phyloP scores from a whole-genome alignment of 2,329 filamentous ascomycete genomes.

The Colletotrichum tamarilloi region DNA sequence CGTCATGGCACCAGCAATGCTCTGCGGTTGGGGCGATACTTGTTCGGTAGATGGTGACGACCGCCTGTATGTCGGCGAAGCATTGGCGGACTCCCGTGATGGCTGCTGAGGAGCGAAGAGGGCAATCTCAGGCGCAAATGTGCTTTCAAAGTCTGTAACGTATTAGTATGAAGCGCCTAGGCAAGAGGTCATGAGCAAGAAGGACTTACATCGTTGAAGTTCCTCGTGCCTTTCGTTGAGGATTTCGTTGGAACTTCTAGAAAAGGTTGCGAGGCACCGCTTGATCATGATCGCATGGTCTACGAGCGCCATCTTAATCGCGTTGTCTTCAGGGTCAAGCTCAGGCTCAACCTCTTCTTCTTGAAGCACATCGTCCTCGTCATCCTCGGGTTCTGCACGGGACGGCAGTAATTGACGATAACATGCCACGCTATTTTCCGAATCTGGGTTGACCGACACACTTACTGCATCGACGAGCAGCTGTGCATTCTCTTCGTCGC shows the following conservation, averaged over 20 bases:
- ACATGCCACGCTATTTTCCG: constrained; percentile 80
- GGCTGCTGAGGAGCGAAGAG: constrained; percentile 67
- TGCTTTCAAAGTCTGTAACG: constrained; percentile 66
- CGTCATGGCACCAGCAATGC: constrained; percentile 47
- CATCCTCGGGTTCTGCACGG: constrained; percentile 51
- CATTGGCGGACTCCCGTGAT: constrained; percentile 52
- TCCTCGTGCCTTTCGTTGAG: constrained; percentile 68
- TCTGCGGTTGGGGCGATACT: constrained; percentile 43
- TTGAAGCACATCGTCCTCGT: constrained; percentile 45
- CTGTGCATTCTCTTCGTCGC: constrained; percentile 76
- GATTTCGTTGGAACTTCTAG: constrained; percentile 70
- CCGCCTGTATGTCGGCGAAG: constrained; percentile 60
- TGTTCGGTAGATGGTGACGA: constrained; percentile 58
- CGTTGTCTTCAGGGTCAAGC: constrained; percentile 74
- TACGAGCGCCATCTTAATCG: constrained; percentile 85
- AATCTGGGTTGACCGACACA: constrained; percentile 78
- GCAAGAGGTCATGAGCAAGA: neutral
- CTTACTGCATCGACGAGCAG: constrained; percentile 80
- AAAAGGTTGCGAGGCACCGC: constrained; percentile 79
- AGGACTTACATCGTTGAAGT: constrained; percentile 71
- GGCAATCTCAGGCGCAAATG: constrained; percentile 74
- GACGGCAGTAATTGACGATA: constrained; percentile 81
- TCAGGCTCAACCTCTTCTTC: constrained; percentile 63
- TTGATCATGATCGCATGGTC: constrained; percentile 92
- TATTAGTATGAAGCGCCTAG: constrained; percentile 15